Conservation (phyloP, 2,329 filamentous ascomycete species). For the Verticillium dahliae region DNA sequence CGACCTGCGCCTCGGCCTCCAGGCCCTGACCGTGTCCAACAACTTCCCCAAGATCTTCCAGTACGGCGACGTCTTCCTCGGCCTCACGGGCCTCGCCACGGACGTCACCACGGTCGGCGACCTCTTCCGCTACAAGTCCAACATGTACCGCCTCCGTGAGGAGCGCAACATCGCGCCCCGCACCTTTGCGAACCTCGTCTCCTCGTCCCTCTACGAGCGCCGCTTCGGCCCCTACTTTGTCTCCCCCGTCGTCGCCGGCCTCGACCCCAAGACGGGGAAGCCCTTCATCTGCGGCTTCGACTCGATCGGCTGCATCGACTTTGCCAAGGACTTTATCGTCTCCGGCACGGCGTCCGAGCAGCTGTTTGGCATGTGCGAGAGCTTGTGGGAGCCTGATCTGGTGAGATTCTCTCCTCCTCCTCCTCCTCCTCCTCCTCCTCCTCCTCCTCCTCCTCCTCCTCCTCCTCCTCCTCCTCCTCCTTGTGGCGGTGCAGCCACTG, state of each 20-base stretch:
- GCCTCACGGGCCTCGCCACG: constrained; percentile 87
- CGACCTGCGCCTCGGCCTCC: constrained; percentile 94
- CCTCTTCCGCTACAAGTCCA: constrained; percentile 99
- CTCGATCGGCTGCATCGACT: constrained; percentile 98
- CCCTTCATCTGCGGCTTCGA: constrained; percentile 99
- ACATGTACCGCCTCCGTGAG: constrained; percentile 98
- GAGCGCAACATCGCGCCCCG: constrained; percentile 92
- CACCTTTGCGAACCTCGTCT: constrained; percentile 95
- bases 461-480: not conserved
- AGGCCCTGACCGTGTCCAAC: constrained; percentile 96
- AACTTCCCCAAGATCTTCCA: constrained; percentile 99
- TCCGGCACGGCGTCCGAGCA: constrained; percentile 94
- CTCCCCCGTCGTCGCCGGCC: constrained; percentile 85
- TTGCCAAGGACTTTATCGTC: constrained; percentile 99
- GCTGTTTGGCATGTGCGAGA: constrained; percentile 97
- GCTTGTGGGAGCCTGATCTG: constrained; percentile 94
- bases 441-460: no score
- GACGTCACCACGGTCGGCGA: constrained; percentile 93
- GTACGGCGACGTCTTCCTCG: constrained; percentile 92
- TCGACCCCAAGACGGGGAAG: constrained; percentile 88
- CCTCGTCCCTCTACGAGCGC: constrained; percentile 83
- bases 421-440: no score
- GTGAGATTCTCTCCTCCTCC: constrained; percentile 46
- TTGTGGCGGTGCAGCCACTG: not conserved
- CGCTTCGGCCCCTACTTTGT: constrained; percentile 97